Base-by-base conservation (phyloP, 2,329 filamentous ascomycete genomes). In the Trichoderma cornu-damae region DNA sequence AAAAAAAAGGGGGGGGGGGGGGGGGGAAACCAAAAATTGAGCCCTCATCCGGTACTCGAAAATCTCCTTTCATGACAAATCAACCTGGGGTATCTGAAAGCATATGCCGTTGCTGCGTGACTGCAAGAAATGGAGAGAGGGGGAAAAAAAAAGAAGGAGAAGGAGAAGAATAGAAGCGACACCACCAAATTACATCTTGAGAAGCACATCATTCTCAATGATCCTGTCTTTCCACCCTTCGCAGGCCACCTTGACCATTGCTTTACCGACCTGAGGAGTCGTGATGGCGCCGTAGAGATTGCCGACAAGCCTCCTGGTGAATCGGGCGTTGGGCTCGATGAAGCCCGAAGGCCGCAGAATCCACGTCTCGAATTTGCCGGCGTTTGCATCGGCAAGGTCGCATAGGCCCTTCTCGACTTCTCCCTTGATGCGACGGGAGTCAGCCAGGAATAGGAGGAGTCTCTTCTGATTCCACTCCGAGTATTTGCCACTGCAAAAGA, bases 401-500 rank as follows among this genome's bases (percentile, higher is more conserved):
- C 67, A 72, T 34, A 78, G 68, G 3, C 65, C 66, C 59, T 71
- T 72, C 61, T 77, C 75, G 11, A 70, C 69, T 59, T 72, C 67
- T n/a, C 70, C 70, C 66, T 72, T 73, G 58, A 73, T 68, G 28
- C 64, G 69, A 28, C 73, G 68, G 2, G 69, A 66, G 24, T 76
- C 72, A n/a, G 63, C 60, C 47, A 73, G 61, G 60, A 75, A 74
- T 6, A 63, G 59, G 12, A 77, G 64, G 8, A 62, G 56, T 60
- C 72, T 72, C 22, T 66, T 59, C 50, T 70, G 69, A 42, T 72
- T 65, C 62, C 67, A 68, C 51, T 72, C 69, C 11, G 68, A 63
- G 24, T 63, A 67, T 59, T 65, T 69, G 51, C 69, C 70, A 65
- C 74, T 76, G 68, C 73, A 75, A 52, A 74, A 74, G 43, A 77